Percentiles rank a stretch among this genome's conserved stretches.
These are phyloP conservation scores for Sphagnum magellanicum DNA, from an alignment of 228 moss, liverwort and hornwort genomes.

Conservation along the genomic window DNA sequence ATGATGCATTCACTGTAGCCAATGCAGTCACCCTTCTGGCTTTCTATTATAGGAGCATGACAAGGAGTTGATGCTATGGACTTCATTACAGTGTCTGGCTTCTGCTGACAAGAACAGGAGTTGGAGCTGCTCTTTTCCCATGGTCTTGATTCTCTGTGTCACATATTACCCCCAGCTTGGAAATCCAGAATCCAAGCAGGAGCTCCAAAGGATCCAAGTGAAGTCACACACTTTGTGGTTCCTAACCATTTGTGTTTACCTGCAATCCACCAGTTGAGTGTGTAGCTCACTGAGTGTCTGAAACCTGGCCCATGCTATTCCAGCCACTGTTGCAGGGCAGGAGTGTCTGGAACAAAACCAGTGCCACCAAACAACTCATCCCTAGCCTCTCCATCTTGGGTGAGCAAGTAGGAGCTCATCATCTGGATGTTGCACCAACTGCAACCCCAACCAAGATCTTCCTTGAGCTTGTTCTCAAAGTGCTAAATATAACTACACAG, in stretches of 20 bases:
- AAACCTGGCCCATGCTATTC: slow-evolving; percentile 68
- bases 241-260: slow-evolving; percentile 75
- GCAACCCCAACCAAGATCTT: slow-evolving; percentile 77
- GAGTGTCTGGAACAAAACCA: slow-evolving; percentile 67
- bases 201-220: slow-evolving; percentile 66
- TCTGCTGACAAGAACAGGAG: too few species aligned
- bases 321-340: slow-evolving; percentile 60
- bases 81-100: too few species aligned
- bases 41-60: too few species aligned
- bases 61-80: too few species aligned
- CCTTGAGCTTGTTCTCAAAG: slow-evolving; percentile 46
- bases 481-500: slow-evolving; percentile 54
- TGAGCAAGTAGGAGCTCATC: slow-evolving; percentile 40
- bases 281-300: slow-evolving; percentile 47
- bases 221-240: slow-evolving; percentile 69
- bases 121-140: neutral
- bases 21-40: slow-evolving; percentile 11
- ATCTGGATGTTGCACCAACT: slow-evolving; percentile 88
- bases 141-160: slow-evolving; percentile 4
- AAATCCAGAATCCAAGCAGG: slow-evolving; percentile 63
- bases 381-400: slow-evolving; percentile 17
- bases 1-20: slow-evolving; percentile 41
- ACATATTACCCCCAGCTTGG: slow-evolving; percentile 28
- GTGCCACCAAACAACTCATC: slow-evolving; percentile 62
- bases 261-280: slow-evolving; percentile 48